phyloP scores from a whole-genome alignment of 192 early-diverging fungal genomes.

The Geranomyces michiganensis region DNA sequence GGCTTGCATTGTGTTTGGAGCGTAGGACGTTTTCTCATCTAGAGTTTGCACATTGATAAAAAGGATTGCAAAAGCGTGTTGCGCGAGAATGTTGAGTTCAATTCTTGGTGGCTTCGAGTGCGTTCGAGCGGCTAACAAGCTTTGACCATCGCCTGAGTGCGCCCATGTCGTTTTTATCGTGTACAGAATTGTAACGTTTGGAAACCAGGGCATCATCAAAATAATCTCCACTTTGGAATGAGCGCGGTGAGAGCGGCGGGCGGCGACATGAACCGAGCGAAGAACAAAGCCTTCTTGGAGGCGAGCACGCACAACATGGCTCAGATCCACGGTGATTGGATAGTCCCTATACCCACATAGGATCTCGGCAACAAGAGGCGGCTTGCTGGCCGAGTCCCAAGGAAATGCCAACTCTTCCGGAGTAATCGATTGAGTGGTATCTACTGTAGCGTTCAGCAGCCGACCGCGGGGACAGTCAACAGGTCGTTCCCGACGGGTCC shows the following conservation, averaged over 20 bases:
- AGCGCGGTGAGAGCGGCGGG: not conserved
- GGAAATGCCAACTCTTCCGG: conserved; percentile 51
- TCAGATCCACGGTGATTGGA: conserved; percentile 30
- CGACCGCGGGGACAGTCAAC: conserved; percentile 48
- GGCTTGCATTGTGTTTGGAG: conserved; percentile 23
- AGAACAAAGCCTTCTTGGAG: conserved; percentile 54
- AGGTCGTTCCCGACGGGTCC: conserved; percentile 36
- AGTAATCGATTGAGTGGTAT: conserved; percentile 24
- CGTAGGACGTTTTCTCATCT: conserved; percentile 28
- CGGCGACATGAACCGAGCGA: conserved; percentile 31
- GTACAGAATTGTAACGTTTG: conserved; percentile 55
- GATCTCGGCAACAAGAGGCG: conserved; percentile 52
- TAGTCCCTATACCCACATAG: conserved; percentile 51
- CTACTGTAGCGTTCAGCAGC: conserved; percentile 40
- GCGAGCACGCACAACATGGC: conserved; percentile 39
- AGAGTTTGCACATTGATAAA: conserved; percentile 51
- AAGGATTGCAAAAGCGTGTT: conserved; percentile 51
- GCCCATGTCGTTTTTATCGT: conserved; percentile 49
- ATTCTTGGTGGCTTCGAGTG: conserved; percentile 40
- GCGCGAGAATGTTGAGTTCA: conserved; percentile 55
- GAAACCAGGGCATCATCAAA: conserved; percentile 47
- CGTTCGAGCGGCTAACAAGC: conserved; percentile 8
- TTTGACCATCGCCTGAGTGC: not conserved
- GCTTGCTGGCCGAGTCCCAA: conserved; percentile 44
- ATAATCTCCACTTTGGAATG: conserved; percentile 48